Evolutionary conservation across 108 stramenopile genomes (phyloP), one percentile per base, ranked within the genome.

Genomic region (Cyclostephanos tholiformis): DNA sequence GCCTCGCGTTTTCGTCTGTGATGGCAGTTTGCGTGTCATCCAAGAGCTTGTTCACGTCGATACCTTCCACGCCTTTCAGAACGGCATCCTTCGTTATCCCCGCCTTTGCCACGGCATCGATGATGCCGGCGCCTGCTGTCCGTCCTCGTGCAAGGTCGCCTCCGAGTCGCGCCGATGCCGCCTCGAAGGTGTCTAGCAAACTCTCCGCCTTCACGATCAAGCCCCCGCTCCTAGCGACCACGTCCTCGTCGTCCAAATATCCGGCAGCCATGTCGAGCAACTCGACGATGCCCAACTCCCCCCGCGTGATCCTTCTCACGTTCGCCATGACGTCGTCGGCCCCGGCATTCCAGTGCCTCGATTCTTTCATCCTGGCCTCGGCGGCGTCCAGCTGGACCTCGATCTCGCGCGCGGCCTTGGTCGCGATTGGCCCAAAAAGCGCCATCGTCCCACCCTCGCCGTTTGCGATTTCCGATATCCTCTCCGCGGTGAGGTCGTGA

Each of bases 171-270:
- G 82, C 87, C 19, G 92, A 89, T 16, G 87, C 86, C 19, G 89
- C 90, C 77, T 96, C 95, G 68, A 96, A 87, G 51, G 80, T 90
- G 85, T 96, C 95, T 43, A 96, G 74, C 9, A 93, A 75, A 13
- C 75, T 77, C 61, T 96, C 95, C 36, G 92, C 84, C 60, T 76
- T 84, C 32, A 88, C 83, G 29, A 93, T 78, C 12, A 93, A 51
- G 16, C 82, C 88, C 49, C 88, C 89, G 62, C 92, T 87, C 25
- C 82, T 89, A 7, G 89, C 89, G 7, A 93, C 92, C 27, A 91
- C 83, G 29, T 75, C 75, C 14, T 96, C 92, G 46, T 93, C 90
- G 82, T 96, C 90, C 23, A 96, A 74, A 71, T 88, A 83, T 35
- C 76, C 86, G 29, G 90, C 87, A 17, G 89, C 80, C 60, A 90